Conservation (phyloP, 805 yeast genomes). For the Pichia manshurica region DNA sequence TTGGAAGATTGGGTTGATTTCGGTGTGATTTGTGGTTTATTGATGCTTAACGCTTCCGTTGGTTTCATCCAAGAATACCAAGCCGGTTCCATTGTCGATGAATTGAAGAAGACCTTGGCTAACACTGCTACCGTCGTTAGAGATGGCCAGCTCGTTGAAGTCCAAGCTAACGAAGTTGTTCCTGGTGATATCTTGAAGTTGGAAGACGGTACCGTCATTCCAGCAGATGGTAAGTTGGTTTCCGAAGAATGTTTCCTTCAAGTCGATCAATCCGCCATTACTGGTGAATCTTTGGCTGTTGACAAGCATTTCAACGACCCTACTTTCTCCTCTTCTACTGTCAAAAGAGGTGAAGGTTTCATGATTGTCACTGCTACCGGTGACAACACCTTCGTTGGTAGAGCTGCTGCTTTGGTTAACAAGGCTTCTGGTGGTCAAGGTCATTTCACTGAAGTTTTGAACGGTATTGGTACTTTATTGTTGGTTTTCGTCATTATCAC, state of each 20-base stretch:
- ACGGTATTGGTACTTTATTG: slow-evolving; percentile 93
- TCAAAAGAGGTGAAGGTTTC: slow-evolving; percentile 92
- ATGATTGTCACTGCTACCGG: slow-evolving; percentile 94
- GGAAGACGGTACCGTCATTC: slow-evolving; percentile 88
- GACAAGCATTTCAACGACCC: slow-evolving; percentile 87
- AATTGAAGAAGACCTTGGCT: slow-evolving; percentile 91
- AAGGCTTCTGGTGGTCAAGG: slow-evolving; percentile 90
- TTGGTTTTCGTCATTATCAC: slow-evolving; percentile 85
- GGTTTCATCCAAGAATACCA: slow-evolving; percentile 97
- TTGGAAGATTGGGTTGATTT: slow-evolving; percentile 97
- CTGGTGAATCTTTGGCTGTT: slow-evolving; percentile 96
- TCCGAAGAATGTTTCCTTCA: slow-evolving; percentile 75
- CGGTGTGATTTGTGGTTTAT: slow-evolving; percentile 91
- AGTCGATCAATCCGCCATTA: slow-evolving; percentile 93
- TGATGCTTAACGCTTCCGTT: slow-evolving; percentile 81
- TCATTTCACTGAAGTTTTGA: slow-evolving; percentile 95
- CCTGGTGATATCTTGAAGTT: slow-evolving; percentile 90
- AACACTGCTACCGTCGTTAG: slow-evolving; percentile 82
- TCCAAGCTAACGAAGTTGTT: slow-evolving; percentile 78
- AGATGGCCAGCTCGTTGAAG: slow-evolving; percentile 69
- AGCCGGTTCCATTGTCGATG: slow-evolving; percentile 97
- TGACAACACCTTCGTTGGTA: slow-evolving; percentile 92
- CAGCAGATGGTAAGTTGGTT: slow-evolving; percentile 90
- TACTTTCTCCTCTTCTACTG: slow-evolving; percentile 87
- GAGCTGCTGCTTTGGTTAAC: slow-evolving; percentile 96